These are phyloP conservation scores for Botrytis hyacinthi DNA, from an alignment of 2,329 filamentous ascomycete species.

Conservation along the genomic window DNA sequence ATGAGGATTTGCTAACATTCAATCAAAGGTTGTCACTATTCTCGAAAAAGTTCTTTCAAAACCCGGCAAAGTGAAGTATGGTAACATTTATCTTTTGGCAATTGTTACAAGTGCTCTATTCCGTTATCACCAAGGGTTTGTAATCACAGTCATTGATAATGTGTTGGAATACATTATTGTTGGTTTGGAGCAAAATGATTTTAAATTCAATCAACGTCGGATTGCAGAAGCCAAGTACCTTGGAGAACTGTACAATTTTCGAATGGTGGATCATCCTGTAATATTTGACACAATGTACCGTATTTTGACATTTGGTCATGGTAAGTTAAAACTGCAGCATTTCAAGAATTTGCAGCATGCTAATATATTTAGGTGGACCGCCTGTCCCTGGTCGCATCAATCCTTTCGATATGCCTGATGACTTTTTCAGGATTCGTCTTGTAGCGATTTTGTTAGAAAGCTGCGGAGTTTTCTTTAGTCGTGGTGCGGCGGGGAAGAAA, in stretches of 20 bases:
- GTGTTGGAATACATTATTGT: constrained; percentile 83
- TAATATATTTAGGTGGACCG: constrained; percentile 60
- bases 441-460: constrained; percentile 89
- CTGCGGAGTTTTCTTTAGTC: constrained; percentile 93
- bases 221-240: constrained; percentile 96
- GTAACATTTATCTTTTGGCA: constrained; percentile 89
- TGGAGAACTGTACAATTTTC: constrained; percentile 95
- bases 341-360: constrained; percentile 15
- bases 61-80: constrained; percentile 95
- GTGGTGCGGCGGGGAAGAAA: constrained; percentile 92
- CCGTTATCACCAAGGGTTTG: constrained; percentile 88
- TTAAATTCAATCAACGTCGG: constrained; percentile 92
- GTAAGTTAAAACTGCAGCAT: constrained; percentile 25
- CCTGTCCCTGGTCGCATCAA: constrained; percentile 76
- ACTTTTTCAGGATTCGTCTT: constrained; percentile 92
- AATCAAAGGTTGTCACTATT: constrained; percentile 38
- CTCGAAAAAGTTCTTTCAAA: constrained; percentile 88
- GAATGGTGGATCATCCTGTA: constrained; percentile 91
- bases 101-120: constrained; percentile 86
- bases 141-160: constrained; percentile 87
- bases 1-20: not conserved
- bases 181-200: constrained; percentile 92
- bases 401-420: constrained; percentile 81
- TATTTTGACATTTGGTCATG: constrained; percentile 88
- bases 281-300: constrained; percentile 96